A percentile compares a stretch with the other conserved stretches of the same genome.
Conservation (phyloP, 768 basidiomycete species). For the Calocybe cyanea region DNA sequence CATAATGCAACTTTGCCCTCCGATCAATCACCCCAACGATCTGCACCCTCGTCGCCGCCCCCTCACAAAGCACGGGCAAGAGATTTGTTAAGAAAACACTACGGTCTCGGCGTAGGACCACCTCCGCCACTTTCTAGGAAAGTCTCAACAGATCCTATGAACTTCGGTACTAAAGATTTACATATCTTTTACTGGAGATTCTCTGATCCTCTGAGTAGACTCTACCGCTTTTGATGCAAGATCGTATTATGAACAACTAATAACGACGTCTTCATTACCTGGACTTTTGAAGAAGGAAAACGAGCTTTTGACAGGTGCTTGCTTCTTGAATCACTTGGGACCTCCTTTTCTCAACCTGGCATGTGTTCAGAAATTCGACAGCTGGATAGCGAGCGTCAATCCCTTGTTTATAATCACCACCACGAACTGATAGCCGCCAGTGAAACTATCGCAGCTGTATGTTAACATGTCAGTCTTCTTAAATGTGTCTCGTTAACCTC, state of each 20-base stretch:
- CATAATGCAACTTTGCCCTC: slow-evolving; percentile 13
- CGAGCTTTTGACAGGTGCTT: slow-evolving; percentile 66
- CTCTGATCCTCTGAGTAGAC: slow-evolving; percentile 38
- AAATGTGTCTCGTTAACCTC: background rate
- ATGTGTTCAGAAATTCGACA: slow-evolving; percentile 74
- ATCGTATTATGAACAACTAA: slow-evolving; percentile 81
- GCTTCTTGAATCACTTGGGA: background rate
- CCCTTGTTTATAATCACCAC: slow-evolving; percentile 92
- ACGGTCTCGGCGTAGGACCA: slow-evolving; percentile 76
- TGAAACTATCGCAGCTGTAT: slow-evolving; percentile 83
- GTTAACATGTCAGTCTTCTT: slow-evolving; percentile 20
- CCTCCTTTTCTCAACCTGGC: background rate
- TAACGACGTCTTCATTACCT: slow-evolving; percentile 74
- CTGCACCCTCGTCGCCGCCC: slow-evolving; percentile 28
- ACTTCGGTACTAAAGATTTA: slow-evolving; percentile 55
- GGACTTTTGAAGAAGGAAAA: slow-evolving; percentile 77
- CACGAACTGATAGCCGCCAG: slow-evolving; percentile 93
- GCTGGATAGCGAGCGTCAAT: slow-evolving; percentile 84
- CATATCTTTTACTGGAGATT: background rate
- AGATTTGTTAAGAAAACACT: slow-evolving; percentile 81
- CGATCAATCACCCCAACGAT: slow-evolving; percentile 24
- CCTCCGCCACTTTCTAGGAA: slow-evolving; percentile 58
- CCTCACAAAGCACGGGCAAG: slow-evolving; percentile 57
- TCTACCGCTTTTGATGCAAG: slow-evolving; percentile 80
- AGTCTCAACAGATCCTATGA: slow-evolving; percentile 73